phyloP scores from a whole-genome alignment of 768 basidiomycete species.

The Trametes cingulata region DNA sequence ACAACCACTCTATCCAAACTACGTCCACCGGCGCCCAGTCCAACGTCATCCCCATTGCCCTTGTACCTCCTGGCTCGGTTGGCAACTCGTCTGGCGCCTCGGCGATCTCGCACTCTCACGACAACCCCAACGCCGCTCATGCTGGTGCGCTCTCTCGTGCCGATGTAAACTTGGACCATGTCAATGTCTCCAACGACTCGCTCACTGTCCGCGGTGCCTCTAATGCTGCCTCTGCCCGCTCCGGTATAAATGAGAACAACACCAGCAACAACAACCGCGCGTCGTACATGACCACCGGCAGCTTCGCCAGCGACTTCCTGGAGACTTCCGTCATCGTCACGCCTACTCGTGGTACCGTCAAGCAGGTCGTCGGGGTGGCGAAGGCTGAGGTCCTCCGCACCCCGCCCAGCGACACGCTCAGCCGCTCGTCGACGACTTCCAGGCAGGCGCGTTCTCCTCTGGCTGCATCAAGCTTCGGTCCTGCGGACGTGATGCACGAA shows the following conservation, averaged over 20 bases:
- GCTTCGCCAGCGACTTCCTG: conserved; percentile 76
- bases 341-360: conserved; percentile 59
- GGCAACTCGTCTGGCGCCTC: conserved; percentile 29
- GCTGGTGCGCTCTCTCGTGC: conserved; percentile 57
- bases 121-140: conserved; percentile 35
- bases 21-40: conserved; percentile 72
- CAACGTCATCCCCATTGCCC: conserved; percentile 85
- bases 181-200: conserved; percentile 56
- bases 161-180: conserved; percentile 63
- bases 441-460: conserved; percentile 66
- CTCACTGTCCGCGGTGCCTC: conserved; percentile 35
- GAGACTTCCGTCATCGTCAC: conserved; percentile 84
- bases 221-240: conserved; percentile 51
- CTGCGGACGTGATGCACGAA: conserved; percentile 61
- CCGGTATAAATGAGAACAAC: conserved; percentile 55
- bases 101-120: conserved; percentile 14
- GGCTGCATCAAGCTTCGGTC: conserved; percentile 70
- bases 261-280: conserved; percentile 48
- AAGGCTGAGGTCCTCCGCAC: conserved; percentile 75
- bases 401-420: conserved; percentile 34
- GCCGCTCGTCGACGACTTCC: conserved; percentile 30
- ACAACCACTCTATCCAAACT: conserved; percentile 79
- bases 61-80: conserved; percentile 62
- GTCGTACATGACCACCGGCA: conserved; percentile 75
- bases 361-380: conserved; percentile 67